Base-by-base conservation (phyloP, 495 filamentous ascomycete genomes). In the Penicillium maclennaniae region DNA sequence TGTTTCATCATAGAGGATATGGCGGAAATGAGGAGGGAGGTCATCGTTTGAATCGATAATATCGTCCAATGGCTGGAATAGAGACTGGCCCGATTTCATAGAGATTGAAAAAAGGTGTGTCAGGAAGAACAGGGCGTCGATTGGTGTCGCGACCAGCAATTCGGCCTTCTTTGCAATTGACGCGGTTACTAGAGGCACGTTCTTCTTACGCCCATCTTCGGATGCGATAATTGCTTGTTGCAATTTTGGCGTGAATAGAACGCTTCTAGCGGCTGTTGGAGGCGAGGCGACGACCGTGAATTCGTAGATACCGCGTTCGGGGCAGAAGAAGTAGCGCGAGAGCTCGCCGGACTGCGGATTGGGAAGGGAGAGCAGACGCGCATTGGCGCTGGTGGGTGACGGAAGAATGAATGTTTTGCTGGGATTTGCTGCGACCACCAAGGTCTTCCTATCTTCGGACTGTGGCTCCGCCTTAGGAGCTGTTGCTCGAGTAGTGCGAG, bases 341-440 rank as follows among this genome's bases (percentile, higher is more conserved):
- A 85, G 79, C 14, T 72, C 75, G 19, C 60, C 67, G 39, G 82
- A 87, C 54, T 84, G 84, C 9, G 95, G 92, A 66, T 96, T 81
- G n/a, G 84, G 79, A 12, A 98, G 76, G 25, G 84, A 85, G 58
- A 95, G 67, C 46, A 97, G 83, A 51, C 84, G 81, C 20, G 86
- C 81, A 46, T 83, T 79, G 48, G 77, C 60, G 25, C 81, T 83
- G 3, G 81, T 75, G 34, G 79, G 69, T 34, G 84, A 79, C 26
- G 93, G 93, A 3, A 98, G 76, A 43, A 98, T 81, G 69, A 97
- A 90, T 34, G 93, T 72, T 52, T 84, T 86, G 20, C 83, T 85
- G 7, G 83, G 75, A 36, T 69, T 63, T 40, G 67, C 65, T 5
- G 62, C 61, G 16, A 59, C 21, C 1, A 44, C 55, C 47, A 62